Base-by-base conservation (phyloP, 2,329 filamentous ascomycete species). In the Cladophialophora carrionii region DNA sequence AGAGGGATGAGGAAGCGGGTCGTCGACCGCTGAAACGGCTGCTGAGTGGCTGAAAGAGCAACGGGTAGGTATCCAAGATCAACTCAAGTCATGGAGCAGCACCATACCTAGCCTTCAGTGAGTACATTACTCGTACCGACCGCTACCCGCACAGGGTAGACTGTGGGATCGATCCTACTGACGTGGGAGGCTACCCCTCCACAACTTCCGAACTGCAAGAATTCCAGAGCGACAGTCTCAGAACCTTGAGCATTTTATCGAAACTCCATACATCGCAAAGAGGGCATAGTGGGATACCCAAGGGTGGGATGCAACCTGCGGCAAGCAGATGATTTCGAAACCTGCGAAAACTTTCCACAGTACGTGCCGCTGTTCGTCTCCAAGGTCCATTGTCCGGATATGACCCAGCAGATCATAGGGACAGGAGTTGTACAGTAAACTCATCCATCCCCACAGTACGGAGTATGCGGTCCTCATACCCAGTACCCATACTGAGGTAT, bases 1-100 rank as follows among this genome's bases (percentile, higher is more conserved):
- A 29, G 20, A 60, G 20, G 48, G 31, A 29, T 26, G 17, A 26
- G 14, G n/a, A 26, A 53, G 58, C 58, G 58, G 58, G 58, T 61
- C 58, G 37, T 7, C 6, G 17, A n/a, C 37, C 17, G 37, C 37
- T 58, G 17, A 49, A 31, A 46, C n/a, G 37, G 20, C 22, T 43
- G 17, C 56, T 34, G 26, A n/a, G 43, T 43, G 37, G 37, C n/a
- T n/a, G 37, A 14, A 8, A 17, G 37, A 41, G 37, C n/a, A 12
- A 10, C 0, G 10, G 34, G 4, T 14, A 8, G 14, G 37, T 43
- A 43, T 20, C 37, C 37, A 43, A 43, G 37, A 8, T 43, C 37
- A 20, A 12, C 14, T 43, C 17, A 12, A 12, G 41, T 48, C 26
- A 24, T 31, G 26, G 37, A 49, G 37, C 34, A 22, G 32, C 53